Base-by-base conservation (phyloP, 345 rosid genomes). In the Eucalyptus pauciflora region DNA sequence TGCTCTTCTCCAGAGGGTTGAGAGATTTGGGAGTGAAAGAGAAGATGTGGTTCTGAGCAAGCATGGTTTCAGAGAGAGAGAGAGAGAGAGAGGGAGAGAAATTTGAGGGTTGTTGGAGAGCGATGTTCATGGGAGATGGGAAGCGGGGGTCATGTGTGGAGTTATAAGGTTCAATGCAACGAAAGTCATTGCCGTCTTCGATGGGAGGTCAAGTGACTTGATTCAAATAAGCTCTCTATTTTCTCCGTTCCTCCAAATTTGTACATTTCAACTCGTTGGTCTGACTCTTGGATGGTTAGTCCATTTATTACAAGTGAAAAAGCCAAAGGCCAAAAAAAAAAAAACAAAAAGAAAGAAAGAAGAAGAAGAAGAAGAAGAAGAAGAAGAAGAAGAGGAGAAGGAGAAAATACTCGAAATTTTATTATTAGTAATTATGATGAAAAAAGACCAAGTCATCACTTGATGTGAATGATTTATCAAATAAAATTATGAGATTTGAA, bases 171-270 rank as follows among this genome's bases (percentile, higher is more conserved):
- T 56, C 37, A 27, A 80, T 56, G 27, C 41, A 17, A 6, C 37
- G 25, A 60, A 86, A 90, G 94, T 92, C 93, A 88, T 91, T 91
- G 93, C 92, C 94, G 94, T 93, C 93, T 87, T 18, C 8, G 45
- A 91, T 51, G 91, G 93, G 92, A 13, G 87, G 88, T 31, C 83
- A 71, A 71, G 46, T 13, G 29, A 86, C 58, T 50, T 11, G 27
- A 27, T n/a, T 18, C 25, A 45, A 48, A 46, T 13, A 41, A 79
- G 67, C 88, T 85, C 18, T 18, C 22, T 13, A 7, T 88, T 89
- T 89, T 89, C 90, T 88, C 86, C 93, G 85, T 13, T 25, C 80
- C 90, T 89, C 91, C 83, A 76, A 3, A 41, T 41, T 76, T 41
- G 43, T 15, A 11, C 48, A 76, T 41, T 76, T 76, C 48, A 41